These are phyloP conservation scores for Maudiozyma saulgeensis DNA, from an alignment of 805 yeast species.

Conservation along the genomic window DNA sequence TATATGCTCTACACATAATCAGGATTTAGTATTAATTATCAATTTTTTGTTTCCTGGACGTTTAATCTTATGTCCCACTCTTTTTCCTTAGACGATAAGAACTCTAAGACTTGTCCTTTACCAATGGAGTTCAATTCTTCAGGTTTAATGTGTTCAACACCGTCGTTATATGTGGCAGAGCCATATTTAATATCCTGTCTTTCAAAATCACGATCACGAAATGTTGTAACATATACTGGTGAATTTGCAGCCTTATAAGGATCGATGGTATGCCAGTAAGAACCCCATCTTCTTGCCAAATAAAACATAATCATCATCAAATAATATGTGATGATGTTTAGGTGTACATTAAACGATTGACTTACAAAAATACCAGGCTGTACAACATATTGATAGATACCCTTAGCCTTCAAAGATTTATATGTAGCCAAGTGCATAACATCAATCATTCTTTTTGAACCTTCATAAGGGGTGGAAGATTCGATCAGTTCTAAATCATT, in stretches of 20 bases:
- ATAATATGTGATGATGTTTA: constrained; percentile 68
- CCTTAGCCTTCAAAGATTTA: constrained; percentile 38
- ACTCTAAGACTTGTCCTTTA: constrained; percentile 48
- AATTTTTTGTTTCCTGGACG: neutral
- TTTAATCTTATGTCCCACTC: constrained; percentile 72
- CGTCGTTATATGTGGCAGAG: constrained; percentile 57
- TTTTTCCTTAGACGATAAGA: constrained; percentile 42
- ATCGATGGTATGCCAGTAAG: constrained; percentile 78
- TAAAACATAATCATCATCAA: constrained; percentile 82
- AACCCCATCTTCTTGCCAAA: constrained; percentile 69
- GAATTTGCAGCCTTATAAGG: constrained; percentile 89
- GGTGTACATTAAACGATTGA: constrained; percentile 61
- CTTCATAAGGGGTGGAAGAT: constrained; percentile 71
- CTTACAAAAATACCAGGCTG: constrained; percentile 96
- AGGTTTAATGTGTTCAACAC: constrained; percentile 51
- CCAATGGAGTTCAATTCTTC: constrained; percentile 55
- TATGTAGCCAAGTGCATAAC: constrained; percentile 68
- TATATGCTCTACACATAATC: too few species aligned
- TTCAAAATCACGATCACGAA: constrained; percentile 34
- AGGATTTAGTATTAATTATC: too few species aligned
- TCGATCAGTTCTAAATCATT: constrained; percentile 64
- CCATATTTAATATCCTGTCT: constrained; percentile 55
- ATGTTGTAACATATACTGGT: constrained; percentile 54
- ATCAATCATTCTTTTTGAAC: constrained; percentile 81
- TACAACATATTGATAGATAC: constrained; percentile 63